Evolutionary conservation across 306 rosid species (phyloP), one percentile per base, ranked within the genome.

Genomic region (Hylodesmum podocarpum): DNA sequence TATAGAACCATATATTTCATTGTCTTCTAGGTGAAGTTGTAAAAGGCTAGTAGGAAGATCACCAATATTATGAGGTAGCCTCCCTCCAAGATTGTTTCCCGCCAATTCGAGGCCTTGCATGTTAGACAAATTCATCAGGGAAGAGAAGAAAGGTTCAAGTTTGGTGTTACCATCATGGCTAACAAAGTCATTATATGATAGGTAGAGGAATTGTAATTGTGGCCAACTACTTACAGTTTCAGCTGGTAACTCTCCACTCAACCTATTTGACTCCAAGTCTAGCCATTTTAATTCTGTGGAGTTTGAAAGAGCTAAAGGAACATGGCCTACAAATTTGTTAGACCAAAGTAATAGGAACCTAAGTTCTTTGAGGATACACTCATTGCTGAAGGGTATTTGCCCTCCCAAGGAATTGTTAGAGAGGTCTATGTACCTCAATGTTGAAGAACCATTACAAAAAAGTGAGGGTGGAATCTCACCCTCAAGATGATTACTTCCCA

Each of bases 271-370:
- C 33, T 79, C 96, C 81, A 91, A 64, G 66, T 91, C 97, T 0
- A 91, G 75, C 97, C 97, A 91, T 78, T 81, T 75, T 19, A 91
- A 87, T 18, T 79, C 33, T 40, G 90, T 82, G 43, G 89, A 89
- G 66, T 87, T 87, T 2, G 90, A 65, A 51, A 91, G 90, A 9
- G 90, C 81, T 2, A 28, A 33, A 37, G 93, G 91, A 25, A 91
- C 62, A 18, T 21, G 81, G 4, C 91, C 96, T 19, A 64, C 87
- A 24, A 91, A 71, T 16, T 61, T 78, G 57, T 91, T 91, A 29
- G 93, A 89, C 96, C 96, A 89, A 40, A 91, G 90, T 16, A 91
- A 80, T 61, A 91, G 86, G 80, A 83, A 89, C 75, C 67, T 73
- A 80, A 91, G 78, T 5, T 87, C 73, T 41, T 53, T 74, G 37